Evolutionary conservation across 2,329 filamentous ascomycete species (phyloP).

Genomic region (Verruconis gallopava): DNA sequence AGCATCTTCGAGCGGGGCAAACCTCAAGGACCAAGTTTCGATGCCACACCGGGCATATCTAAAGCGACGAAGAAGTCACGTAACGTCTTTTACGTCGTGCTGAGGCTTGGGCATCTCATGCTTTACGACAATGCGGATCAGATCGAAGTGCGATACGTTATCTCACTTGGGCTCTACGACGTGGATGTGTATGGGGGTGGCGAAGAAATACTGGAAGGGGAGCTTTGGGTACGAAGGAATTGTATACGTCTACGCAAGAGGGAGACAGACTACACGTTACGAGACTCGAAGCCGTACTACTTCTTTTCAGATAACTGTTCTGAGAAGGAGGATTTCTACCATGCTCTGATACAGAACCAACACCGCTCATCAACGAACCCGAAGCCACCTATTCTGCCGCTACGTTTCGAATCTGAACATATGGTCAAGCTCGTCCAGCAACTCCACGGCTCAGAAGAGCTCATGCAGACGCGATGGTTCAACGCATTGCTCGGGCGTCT

Average conservation of each 20-base stretch:
- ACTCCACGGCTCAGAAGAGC: slow-evolving; percentile 83
- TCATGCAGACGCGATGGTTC: slow-evolving; percentile 81
- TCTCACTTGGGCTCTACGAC: slow-evolving; percentile 78
- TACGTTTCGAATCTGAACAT: slow-evolving; percentile 70
- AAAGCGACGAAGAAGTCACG: slow-evolving; percentile 48
- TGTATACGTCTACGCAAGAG: slow-evolving; percentile 69
- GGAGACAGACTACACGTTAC: slow-evolving; percentile 40
- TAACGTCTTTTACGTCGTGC: slow-evolving; percentile 86
- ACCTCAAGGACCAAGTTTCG: slow-evolving; percentile 45
- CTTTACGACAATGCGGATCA: slow-evolving; percentile 94
- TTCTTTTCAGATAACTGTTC: slow-evolving; percentile 92
- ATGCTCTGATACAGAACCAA: slow-evolving; percentile 63
- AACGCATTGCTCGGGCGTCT: slow-evolving; percentile 82
- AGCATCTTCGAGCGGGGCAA: slow-evolving; percentile 73
- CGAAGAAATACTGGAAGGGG: slow-evolving; percentile 65
- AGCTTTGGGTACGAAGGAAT: slow-evolving; percentile 91
- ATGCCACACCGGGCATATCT: slow-evolving; percentile 36
- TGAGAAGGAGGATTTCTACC: slow-evolving; percentile 97
- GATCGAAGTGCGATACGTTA: slow-evolving; percentile 89
- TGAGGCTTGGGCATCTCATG: slow-evolving; percentile 91
- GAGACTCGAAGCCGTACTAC: slow-evolving; percentile 73
- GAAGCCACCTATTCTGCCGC: slow-evolving; percentile 53
- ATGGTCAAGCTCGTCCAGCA: slow-evolving; percentile 83
- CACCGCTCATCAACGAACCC: not conserved
- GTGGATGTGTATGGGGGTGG: slow-evolving; percentile 76